Evolutionary conservation across 2,329 filamentous ascomycete species (phyloP).

Genomic region (Botryotinia narcissicola): DNA sequence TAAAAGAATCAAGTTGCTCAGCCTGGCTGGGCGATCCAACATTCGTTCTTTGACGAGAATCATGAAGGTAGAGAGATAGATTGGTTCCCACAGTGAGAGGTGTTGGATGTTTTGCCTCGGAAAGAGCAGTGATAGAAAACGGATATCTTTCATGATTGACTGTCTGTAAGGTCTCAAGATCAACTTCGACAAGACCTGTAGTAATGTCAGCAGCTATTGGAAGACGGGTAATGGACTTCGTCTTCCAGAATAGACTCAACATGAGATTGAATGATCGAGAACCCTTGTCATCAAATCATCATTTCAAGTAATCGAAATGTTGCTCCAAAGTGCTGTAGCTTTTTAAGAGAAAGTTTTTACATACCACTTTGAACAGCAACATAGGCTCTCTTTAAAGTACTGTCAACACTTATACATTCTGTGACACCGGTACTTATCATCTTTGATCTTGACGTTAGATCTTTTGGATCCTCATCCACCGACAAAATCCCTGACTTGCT

Average conservation of each 20-base stretch:
- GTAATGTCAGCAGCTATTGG: neutral
- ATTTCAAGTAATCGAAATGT: neutral
- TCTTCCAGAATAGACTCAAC: neutral
- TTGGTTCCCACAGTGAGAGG: conserved; percentile 85
- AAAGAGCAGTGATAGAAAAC: conserved; percentile 80
- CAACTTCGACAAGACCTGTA: conserved; percentile 71
- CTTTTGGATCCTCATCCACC: conserved; percentile 46
- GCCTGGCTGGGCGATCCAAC: conserved; percentile 26
- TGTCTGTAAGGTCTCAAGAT: conserved; percentile 69
- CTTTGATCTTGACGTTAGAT: conserved; percentile 52
- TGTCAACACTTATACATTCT: conserved; percentile 81
- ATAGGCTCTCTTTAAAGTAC: conserved; percentile 64
- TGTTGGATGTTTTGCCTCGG: conserved; percentile 60
- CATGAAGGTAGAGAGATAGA: conserved; percentile 77
- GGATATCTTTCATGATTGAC: conserved; percentile 71
- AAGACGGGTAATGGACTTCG: neutral
- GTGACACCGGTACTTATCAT: conserved; percentile 71
- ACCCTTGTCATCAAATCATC: neutral
- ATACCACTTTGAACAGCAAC: conserved; percentile 73
- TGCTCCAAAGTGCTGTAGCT: neutral
- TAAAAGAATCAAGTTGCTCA: conserved; percentile 32
- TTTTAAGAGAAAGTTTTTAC: conserved; percentile 29
- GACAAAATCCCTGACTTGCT: conserved; percentile 68
- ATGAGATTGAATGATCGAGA: neutral
- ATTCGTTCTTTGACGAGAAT: conserved; percentile 55